These are phyloP conservation scores for Cercospora sojina DNA, from an alignment of 2,329 filamentous ascomycete species.

Conservation along the genomic window DNA sequence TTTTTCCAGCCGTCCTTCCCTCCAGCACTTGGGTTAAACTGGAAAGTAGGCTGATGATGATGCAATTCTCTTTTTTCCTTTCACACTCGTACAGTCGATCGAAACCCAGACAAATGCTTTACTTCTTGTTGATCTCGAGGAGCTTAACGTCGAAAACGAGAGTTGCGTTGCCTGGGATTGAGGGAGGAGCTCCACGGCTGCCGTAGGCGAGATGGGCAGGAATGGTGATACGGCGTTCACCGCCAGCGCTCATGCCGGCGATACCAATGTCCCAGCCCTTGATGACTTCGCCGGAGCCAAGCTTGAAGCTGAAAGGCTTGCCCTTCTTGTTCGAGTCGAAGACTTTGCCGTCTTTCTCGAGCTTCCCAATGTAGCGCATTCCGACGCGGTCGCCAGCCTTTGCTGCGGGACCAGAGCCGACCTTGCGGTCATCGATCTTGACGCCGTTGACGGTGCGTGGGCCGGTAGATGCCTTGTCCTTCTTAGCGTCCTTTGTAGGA, in stretches of 20 bases:
- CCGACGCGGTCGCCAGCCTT: conserved; percentile 90
- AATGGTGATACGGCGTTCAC: conserved; percentile 89
- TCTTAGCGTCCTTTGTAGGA: conserved; percentile 56
- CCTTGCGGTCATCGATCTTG: conserved; percentile 91
- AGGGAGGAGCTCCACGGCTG: conserved; percentile 69
- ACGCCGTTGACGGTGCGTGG: conserved; percentile 84
- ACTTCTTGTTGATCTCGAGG: conserved; percentile 44
- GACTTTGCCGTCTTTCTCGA: conserved; percentile 80
- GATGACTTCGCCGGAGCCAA: conserved; percentile 93
- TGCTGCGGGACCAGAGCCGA: conserved; percentile 76
- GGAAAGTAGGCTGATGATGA: conserved; percentile 34
- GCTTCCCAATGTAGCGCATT: conserved; percentile 98
- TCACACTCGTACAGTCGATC: background rate
- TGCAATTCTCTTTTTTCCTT: conserved; percentile 5
- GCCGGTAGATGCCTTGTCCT: conserved; percentile 57
- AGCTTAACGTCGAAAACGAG: conserved; percentile 77
- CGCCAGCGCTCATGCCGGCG: conserved; percentile 86
- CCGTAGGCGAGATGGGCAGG: conserved; percentile 88
- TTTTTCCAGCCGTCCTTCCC: conserved; percentile 36
- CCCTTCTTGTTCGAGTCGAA: conserved; percentile 99
- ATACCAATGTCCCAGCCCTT: conserved; percentile 98
- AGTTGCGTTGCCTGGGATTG: conserved; percentile 88
- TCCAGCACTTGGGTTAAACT: conserved; percentile 38
- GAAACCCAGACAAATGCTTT: background rate
- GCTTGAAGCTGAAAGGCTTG: conserved; percentile 94